phyloP scores from a whole-genome alignment of 768 basidiomycete genomes.

The Fomitopsis pulvina region DNA sequence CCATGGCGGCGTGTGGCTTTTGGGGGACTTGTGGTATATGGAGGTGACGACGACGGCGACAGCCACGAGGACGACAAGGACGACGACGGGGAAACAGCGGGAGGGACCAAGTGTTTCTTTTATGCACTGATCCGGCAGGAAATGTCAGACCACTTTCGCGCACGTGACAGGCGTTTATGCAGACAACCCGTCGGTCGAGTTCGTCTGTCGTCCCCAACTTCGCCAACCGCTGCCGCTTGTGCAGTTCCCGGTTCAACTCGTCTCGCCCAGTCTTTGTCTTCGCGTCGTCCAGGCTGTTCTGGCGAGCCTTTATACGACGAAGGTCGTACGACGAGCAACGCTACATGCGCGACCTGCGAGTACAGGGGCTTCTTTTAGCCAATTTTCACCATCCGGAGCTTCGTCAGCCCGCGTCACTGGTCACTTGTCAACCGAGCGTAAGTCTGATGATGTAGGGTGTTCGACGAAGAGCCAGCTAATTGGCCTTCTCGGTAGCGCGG shows the following conservation, averaged over 20 bases:
- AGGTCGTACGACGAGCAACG: too few species aligned
- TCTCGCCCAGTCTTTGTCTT: too few species aligned
- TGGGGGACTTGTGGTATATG: neutral
- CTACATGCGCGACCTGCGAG: too few species aligned
- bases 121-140: slow-evolving; percentile 3
- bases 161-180: slow-evolving; percentile 2
- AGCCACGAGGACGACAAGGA: slow-evolving; percentile 2
- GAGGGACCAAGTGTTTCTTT: slow-evolving; percentile 7
- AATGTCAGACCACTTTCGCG: slow-evolving; percentile 16
- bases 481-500: too few species aligned
- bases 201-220: neutral
- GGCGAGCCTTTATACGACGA: too few species aligned
- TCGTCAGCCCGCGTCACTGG: too few species aligned
- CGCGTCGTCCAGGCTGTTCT: too few species aligned
- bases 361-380: too few species aligned
- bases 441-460: too few species aligned
- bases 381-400: too few species aligned
- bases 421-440: too few species aligned
- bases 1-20: slow-evolving; percentile 45
- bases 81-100: neutral
- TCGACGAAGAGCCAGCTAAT: too few species aligned
- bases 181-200: neutral
- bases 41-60: slow-evolving; percentile 3
- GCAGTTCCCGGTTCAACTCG: neutral
- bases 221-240: neutral